Percentiles rank a stretch among this genome's conserved stretches.
phyloP scores from a whole-genome alignment of 1,139 yeast genomes.

The Candida freyschussii region DNA sequence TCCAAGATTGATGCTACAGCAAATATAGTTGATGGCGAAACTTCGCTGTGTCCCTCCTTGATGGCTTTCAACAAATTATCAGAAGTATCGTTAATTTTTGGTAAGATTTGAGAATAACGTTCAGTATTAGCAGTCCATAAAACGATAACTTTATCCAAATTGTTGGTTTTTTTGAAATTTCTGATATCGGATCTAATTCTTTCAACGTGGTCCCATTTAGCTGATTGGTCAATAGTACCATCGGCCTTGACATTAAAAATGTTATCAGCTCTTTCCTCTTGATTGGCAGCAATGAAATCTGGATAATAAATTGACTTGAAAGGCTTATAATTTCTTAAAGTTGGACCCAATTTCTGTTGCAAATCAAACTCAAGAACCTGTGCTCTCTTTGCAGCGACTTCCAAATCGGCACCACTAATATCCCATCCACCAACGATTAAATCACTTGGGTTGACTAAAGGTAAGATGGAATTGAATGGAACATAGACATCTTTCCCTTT shows the following conservation, averaged over 20 bases:
- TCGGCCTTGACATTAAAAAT: slow-evolving; percentile 55
- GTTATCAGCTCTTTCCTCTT: slow-evolving; percentile 87
- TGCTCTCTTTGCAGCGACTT: slow-evolving; percentile 79
- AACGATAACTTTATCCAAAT: slow-evolving; percentile 80
- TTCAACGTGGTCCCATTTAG: slow-evolving; percentile 91
- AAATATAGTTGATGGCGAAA: slow-evolving; percentile 86
- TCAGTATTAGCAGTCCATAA: slow-evolving; percentile 98
- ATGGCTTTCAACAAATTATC: slow-evolving; percentile 73
- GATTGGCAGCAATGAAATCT: slow-evolving; percentile 94
- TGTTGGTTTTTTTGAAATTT: slow-evolving; percentile 68
- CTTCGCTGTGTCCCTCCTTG: slow-evolving; percentile 74
- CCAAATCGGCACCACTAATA: slow-evolving; percentile 66
- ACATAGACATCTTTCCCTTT: slow-evolving; percentile 86
- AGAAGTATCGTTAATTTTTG: slow-evolving; percentile 84
- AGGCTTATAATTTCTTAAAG: slow-evolving; percentile 63
- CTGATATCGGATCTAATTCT: slow-evolving; percentile 78
- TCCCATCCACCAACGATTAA: slow-evolving; percentile 95
- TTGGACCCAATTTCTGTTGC: slow-evolving; percentile 69
- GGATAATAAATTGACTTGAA: slow-evolving; percentile 89
- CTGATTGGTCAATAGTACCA: slow-evolving; percentile 49
- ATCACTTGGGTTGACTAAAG: slow-evolving; percentile 87
- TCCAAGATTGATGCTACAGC: slow-evolving; percentile 93
- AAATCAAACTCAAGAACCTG: slow-evolving; percentile 82
- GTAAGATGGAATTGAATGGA: slow-evolving; percentile 86
- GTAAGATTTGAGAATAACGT: slow-evolving; percentile 74